Conservation (phyloP, 805 yeast species). For the Suhomyces canberraensis region DNA sequence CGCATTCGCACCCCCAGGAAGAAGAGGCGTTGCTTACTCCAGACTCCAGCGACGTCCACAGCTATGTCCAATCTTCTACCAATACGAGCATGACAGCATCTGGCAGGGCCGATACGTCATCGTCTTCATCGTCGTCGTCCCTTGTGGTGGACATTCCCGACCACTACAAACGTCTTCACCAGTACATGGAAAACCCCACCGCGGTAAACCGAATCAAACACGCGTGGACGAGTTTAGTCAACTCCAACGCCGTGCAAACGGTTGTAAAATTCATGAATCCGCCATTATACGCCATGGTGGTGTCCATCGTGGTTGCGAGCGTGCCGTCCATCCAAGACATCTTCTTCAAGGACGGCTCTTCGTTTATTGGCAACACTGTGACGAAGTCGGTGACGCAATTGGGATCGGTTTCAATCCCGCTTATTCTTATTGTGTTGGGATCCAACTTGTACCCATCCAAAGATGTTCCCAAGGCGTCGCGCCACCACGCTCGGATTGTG, state of each 20-base stretch:
- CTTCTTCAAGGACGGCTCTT: slow-evolving; percentile 52
- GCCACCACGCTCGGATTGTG: slow-evolving; percentile 59
- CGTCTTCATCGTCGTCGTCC: not conserved
- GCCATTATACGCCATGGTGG: slow-evolving; percentile 75
- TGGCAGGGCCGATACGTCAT: not conserved
- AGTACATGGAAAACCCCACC: slow-evolving; percentile 2
- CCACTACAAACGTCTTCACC: slow-evolving; percentile 1
- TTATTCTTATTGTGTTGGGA: slow-evolving; percentile 72
- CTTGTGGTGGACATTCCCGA: not conserved
- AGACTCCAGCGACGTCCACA: not conserved
- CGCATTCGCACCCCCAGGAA: slow-evolving; percentile 1
- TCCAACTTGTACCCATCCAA: slow-evolving; percentile 70
- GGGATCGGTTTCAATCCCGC: slow-evolving; percentile 75
- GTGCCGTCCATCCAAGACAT: slow-evolving; percentile 53
- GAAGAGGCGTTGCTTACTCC: slow-evolving; percentile 13
- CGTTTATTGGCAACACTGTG: slow-evolving; percentile 65
- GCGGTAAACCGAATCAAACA: not conserved
- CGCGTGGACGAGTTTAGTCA: not conserved
- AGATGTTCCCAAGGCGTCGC: slow-evolving; percentile 65
- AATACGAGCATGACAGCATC: not conserved
- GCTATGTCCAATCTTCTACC: not conserved
- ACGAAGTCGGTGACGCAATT: slow-evolving; percentile 61
- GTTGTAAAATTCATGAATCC: slow-evolving; percentile 63
- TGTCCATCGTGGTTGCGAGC: slow-evolving; percentile 67
- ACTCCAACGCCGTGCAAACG: slow-evolving; percentile 9